Base-by-base conservation (phyloP, 208 protist species). In the Herpetomonas tarakana region DNA sequence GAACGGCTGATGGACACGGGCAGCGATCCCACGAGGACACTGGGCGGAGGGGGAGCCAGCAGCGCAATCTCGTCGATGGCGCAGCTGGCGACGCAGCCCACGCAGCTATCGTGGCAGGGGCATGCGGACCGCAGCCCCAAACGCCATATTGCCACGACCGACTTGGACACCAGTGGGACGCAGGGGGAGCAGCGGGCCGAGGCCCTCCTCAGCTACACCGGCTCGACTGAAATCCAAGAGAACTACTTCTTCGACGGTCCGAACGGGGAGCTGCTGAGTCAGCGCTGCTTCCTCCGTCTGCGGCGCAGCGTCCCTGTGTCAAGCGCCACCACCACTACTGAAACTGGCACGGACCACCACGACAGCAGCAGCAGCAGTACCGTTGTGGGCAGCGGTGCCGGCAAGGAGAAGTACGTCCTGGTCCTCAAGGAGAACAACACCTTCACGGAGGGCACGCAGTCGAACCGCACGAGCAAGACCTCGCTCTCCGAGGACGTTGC, bases 201-300 rank as follows among this genome's bases (percentile, higher is more conserved):
- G 35, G 35, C 35, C 9, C 35, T 41, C 35, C 35, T 41, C 9
- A 6, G 14, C 35, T 41, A 41, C 35, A 41, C 35, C 35, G 35
- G 35, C 35, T 41, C 35, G 35, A 41, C 35, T 18, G 77, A 88
- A 58, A 71, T 61, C 35, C 74, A 85, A 22, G 74, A 91, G 30
- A 78, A 91, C 61, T 87, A 83, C 64, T 94, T 91, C 71, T 87
- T 88, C 27, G 86, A 93, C 68, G 57, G 68, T 24, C 51, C 66
- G 0, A 45, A 74, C 39, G 26, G 68, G 16, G 77, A 65, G 30
- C 71, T 94, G 55, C 52, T 51, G 0, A 51, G 38, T 18, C 58
- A 62, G 12, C 44, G 59, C 7, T 83, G 70, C 60, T 81, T 81
- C 27, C 60, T 88, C n/a, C 72, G 80, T 4, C 76, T 94, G 50